Evolutionary conservation across 106 monocot genomes (phyloP), one percentile per base, ranked within the genome.

Genomic region (Amphibolis antarctica): DNA sequence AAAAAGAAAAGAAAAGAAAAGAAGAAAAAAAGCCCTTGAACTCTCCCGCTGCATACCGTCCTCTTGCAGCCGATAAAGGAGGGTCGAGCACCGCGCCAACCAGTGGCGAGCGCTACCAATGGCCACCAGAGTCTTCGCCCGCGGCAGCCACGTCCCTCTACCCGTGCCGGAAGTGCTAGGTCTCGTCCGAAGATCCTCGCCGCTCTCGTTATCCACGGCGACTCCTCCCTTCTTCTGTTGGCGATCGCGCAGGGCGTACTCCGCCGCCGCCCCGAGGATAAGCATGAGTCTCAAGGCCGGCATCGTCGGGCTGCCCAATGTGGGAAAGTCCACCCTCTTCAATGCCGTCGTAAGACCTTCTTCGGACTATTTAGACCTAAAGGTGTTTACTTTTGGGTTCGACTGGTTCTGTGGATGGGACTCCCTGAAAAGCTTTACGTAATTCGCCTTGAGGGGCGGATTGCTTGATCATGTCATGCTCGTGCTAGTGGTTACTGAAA

Each of bases 231-330:
- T 70, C 65, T 71, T 55, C 52, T 76, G 20, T 10, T 66, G 77
- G 42, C 79, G 71, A 49, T 78, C 85, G 73, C 69, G 83, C 30
- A 79, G 81, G 61, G 63, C 67, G 59, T 89, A 71, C 72, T 89
- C 85, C 10, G 65, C 86, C 0, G 42, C 67, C 56, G 23, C 13
- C 10, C 74, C 79, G 20, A 75, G 82, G 69, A 24, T 82, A 19
- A 96, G 84, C 78, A 96, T 90, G 90, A 96, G 90, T 69, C 82
- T 96, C 67, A 81, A 66, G 64, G 96, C 96, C 51, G 84, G 96
- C 56, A 96, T 96, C 69, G 90, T 96, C 54, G 90, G 96, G 59
- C 86, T 96, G 1, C 96, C 96, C 49, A 96, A 96, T 66, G 89
- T 90, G 52, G 89, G 96, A 45, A 96, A 96, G 64, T 96, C 96